These are phyloP conservation scores for Canavalia gladiata DNA, from an alignment of 306 rosid species.

Conservation along the genomic window DNA sequence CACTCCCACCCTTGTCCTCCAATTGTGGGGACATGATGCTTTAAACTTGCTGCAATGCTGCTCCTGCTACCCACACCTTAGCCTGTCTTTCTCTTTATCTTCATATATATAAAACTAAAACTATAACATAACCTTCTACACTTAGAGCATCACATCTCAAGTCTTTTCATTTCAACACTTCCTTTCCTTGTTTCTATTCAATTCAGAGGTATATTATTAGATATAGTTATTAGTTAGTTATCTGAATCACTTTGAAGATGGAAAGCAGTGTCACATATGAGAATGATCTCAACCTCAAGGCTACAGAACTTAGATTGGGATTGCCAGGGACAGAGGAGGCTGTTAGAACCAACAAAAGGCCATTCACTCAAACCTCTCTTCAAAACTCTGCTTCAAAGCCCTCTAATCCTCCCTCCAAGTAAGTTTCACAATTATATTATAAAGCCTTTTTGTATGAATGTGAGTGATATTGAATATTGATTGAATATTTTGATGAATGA, in stretches of 20 bases:
- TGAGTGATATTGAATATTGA: constrained; percentile 12
- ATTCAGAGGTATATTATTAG: not conserved
- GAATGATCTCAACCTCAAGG: constrained; percentile 78
- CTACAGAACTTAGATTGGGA: constrained; percentile 84
- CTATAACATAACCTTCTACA: constrained; percentile 49
- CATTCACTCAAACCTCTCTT: constrained; percentile 49
- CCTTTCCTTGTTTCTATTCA: not conserved
- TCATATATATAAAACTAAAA: constrained; percentile 41
- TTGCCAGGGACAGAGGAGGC: constrained; percentile 72
- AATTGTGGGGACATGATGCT: constrained; percentile 63
- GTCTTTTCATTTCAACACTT: constrained; percentile 42
- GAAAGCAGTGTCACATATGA: constrained; percentile 59
- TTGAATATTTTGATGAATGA: constrained; percentile 38
- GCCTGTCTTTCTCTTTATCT: constrained; percentile 63
- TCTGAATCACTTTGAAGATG: constrained; percentile 50
- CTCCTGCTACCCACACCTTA: constrained; percentile 81
- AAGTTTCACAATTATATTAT: constrained; percentile 43
- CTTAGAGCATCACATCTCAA: constrained; percentile 35
- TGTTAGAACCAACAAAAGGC: constrained; percentile 63
- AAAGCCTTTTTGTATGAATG: not conserved
- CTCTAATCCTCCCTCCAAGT: constrained; percentile 74
- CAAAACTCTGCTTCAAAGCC: constrained; percentile 53
- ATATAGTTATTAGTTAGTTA: not conserved
- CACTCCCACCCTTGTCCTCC: constrained; percentile 89
- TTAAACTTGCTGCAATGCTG: constrained; percentile 59